A percentile compares a stretch with the other conserved stretches of the same genome.
Evolutionary conservation across 2,329 filamentous ascomycete genomes (phyloP).

Genomic region (Colletotrichum aenigma): DNA sequence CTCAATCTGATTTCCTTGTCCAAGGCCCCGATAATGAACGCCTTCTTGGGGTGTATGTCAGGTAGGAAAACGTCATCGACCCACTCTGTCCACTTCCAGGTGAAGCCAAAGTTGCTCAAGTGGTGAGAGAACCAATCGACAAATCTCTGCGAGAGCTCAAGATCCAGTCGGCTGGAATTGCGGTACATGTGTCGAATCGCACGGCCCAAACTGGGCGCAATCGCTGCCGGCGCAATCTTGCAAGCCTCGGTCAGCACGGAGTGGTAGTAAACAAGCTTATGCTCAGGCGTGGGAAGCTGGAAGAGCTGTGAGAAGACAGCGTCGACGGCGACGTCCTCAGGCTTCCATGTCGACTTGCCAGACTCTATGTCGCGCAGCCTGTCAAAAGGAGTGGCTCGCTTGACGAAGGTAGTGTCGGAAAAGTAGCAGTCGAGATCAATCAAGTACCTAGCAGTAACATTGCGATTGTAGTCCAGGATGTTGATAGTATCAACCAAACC

Average conservation of each 20-base stretch:
- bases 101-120: conserved; percentile 97
- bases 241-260: conserved; percentile 93
- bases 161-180: conserved; percentile 80
- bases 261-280: conserved; percentile 97
- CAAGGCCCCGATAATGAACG: conserved; percentile 87
- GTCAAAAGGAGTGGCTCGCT: conserved; percentile 91
- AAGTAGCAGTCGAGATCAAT: conserved; percentile 98
- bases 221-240: conserved; percentile 94
- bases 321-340: conserved; percentile 96
- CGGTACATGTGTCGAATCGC: conserved; percentile 92
- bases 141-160: conserved; percentile 86
- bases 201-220: conserved; percentile 89
- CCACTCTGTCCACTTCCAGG: conserved; percentile 99
- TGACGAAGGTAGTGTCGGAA: conserved; percentile 86
- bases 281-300: conserved; percentile 83
- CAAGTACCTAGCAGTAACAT: conserved; percentile 82
- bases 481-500: conserved; percentile 92
- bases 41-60: conserved; percentile 83
- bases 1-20: conserved; percentile 97
- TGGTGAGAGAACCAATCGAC: conserved; percentile 98
- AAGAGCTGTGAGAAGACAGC: conserved; percentile 96
- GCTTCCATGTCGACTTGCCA: conserved; percentile 85
- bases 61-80: conserved; percentile 81
- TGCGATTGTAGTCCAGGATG: conserved; percentile 89
- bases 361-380: conserved; percentile 74